A percentile compares a stretch with the other conserved stretches of the same genome.
Conservation (phyloP, 208 protist species). For the Acanthamoeba castellanii region DNA sequence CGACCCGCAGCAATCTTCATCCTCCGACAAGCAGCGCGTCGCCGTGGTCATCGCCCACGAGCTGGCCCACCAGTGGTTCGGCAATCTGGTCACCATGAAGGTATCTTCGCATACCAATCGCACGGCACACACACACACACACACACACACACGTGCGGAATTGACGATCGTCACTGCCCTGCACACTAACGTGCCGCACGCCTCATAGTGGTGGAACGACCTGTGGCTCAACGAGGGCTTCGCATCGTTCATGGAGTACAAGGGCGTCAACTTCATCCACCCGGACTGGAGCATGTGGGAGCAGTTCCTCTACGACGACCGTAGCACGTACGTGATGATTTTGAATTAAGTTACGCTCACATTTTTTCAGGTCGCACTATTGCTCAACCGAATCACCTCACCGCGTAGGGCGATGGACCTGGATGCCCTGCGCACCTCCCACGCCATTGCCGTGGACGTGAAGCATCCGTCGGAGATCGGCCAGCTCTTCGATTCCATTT, state of each 20-base stretch:
- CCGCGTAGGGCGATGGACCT: slow-evolving; percentile 4
- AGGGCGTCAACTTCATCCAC: slow-evolving; percentile 66
- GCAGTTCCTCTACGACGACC: slow-evolving; percentile 24
- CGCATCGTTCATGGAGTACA: slow-evolving; percentile 79
- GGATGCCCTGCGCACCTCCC: slow-evolving; percentile 42
- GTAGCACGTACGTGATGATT: not conserved
- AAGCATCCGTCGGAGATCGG: slow-evolving; percentile 89
- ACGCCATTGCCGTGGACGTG: slow-evolving; percentile 94
- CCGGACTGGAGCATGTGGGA: slow-evolving; percentile 29
- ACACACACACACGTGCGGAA: too few relatives aligned
- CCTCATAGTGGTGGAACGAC: slow-evolving; percentile 95
- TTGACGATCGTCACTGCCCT: too few relatives aligned
- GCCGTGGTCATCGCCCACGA: slow-evolving; percentile 77
- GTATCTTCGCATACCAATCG: not conserved
- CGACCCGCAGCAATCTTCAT: slow-evolving; percentile 86
- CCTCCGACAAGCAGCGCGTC: slow-evolving; percentile 72
- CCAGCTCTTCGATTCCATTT: slow-evolving; percentile 81
- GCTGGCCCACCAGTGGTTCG: slow-evolving; percentile 98
- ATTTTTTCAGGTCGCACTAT: not conserved
- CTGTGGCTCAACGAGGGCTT: slow-evolving; percentile 98
- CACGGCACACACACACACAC: not conserved
- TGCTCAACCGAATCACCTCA: not conserved
- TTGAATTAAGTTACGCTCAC: not conserved
- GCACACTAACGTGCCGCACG: too few relatives aligned
- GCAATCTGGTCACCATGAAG: slow-evolving; percentile 97